Evolutionary conservation across 2,329 filamentous ascomycete genomes (phyloP), one percentile per base, ranked within the genome.

Genomic region (Aspergillus phoenicis): DNA sequence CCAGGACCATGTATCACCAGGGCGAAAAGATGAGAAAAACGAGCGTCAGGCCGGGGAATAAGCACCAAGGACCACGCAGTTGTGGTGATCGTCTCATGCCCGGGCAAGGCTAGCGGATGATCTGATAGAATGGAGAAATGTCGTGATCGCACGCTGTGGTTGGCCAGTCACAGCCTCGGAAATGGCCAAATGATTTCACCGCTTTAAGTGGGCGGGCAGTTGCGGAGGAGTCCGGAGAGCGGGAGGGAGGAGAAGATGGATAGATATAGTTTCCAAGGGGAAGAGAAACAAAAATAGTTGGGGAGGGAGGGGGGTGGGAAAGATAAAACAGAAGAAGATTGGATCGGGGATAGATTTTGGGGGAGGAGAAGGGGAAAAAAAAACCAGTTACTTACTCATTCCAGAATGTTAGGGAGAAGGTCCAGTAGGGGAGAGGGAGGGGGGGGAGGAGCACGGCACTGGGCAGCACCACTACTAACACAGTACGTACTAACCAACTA

Each of bases 91-190:
- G 65, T 69, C 65, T 69, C 55, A 66, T 60, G 64, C 58, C 65
- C 62, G 60, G 55, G 60, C 52, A 54, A 60, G 63, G 64, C 71
- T 73, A 69, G 67, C 63, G 64, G 73, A 77, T 77, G 75, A 75
- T 75, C 71, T 75, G 73, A 77, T 78, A 70, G 64, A 73, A 76
- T 76, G 75, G 73, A 72, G 73, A 77, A 76, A 78, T 78, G 75
- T 77, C 75, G 75, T 76, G 73, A 78, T 77, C 72, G 73, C 68
- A 49, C 26, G 17, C 49, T 66, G 60, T 73, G 68, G 66, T 75
- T 71, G 62, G 73, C 66, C 70, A 57, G 68, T 67, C 52, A 17
- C n/a, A 53, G 48, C 60, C 59, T 58, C 55, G 58, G 62, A 47
- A 58, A 6, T 48, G 33, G 20, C 57, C 45, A 39, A 30, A 22